A percentile compares a stretch with the other conserved stretches of the same genome.
These are phyloP conservation scores for Scheffersomyces quercinus DNA, from an alignment of 1,139 yeast species.

Conservation along the genomic window DNA sequence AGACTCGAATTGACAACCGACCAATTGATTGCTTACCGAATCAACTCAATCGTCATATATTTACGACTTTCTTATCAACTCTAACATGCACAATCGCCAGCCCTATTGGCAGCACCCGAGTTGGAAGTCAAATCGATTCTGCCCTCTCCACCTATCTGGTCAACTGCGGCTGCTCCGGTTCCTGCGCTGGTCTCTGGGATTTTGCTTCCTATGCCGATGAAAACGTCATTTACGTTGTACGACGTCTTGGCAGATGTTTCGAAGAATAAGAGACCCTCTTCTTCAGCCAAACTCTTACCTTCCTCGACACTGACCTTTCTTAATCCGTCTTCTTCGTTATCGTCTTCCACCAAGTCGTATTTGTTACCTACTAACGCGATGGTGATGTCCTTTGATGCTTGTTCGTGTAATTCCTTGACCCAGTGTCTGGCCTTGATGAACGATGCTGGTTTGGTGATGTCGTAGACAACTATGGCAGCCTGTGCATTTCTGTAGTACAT, in stretches of 20 bases:
- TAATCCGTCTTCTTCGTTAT: constrained; percentile 32
- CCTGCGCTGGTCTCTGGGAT: constrained; percentile 52
- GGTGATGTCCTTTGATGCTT: constrained; percentile 85
- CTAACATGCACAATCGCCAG: constrained; percentile 16
- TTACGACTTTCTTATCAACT: background rate
- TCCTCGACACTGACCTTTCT: constrained; percentile 88
- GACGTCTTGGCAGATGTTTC: constrained; percentile 97
- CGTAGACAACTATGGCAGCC: constrained; percentile 95
- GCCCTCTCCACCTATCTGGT: constrained; percentile 11
- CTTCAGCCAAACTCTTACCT: constrained; percentile 71
- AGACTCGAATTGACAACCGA: too few species aligned
- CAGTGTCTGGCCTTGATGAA: constrained; percentile 98
- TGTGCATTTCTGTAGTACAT: constrained; percentile 99
- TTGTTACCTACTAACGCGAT: constrained; percentile 95
- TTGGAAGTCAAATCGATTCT: constrained; percentile 18
- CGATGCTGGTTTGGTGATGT: constrained; percentile 94
- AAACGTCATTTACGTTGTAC: constrained; percentile 75
- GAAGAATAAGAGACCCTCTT: constrained; percentile 76
- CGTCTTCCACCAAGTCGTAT: constrained; percentile 60
- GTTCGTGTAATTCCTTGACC: constrained; percentile 96
- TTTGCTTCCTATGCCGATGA: constrained; percentile 80
- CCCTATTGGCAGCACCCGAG: constrained; percentile 1
- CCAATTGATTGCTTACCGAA: too few species aligned
- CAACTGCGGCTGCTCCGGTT: constrained; percentile 3
- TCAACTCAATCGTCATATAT: too few species aligned